Conservation (phyloP, 2,329 filamentous ascomycete genomes). For the Ceratocystis papillata region DNA sequence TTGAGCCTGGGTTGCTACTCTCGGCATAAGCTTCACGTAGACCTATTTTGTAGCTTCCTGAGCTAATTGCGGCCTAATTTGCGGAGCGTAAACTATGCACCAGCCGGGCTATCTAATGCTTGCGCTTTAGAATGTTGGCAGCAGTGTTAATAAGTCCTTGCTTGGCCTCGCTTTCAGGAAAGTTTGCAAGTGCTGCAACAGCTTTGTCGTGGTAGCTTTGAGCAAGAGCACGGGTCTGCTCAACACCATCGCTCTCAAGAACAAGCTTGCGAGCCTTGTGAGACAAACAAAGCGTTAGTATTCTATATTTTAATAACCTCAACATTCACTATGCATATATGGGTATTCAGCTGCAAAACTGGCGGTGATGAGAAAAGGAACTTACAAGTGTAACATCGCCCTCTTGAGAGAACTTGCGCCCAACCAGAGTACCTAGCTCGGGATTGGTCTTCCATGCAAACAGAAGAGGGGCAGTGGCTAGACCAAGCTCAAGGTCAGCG, state of each 20-base stretch:
- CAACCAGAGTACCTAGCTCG: slow-evolving; percentile 77
- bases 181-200: slow-evolving; percentile 67
- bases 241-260: slow-evolving; percentile 69
- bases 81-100: background rate
- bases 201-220: slow-evolving; percentile 86
- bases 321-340: background rate
- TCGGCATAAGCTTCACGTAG: no score
- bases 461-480: slow-evolving; percentile 84
- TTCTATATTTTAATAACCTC: background rate
- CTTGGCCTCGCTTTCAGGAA: slow-evolving; percentile 93
- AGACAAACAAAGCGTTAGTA: slow-evolving; percentile 33
- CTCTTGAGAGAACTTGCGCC: slow-evolving; percentile 72
- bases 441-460: slow-evolving; percentile 90
- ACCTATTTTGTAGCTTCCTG: no score
- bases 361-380: slow-evolving; percentile 25
- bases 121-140: slow-evolving; percentile 74
- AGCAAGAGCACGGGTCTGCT: slow-evolving; percentile 81
- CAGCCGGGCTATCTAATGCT: slow-evolving; percentile 49
- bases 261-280: slow-evolving; percentile 76
- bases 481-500: slow-evolving; percentile 81
- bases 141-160: slow-evolving; percentile 87
- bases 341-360: background rate
- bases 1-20: no score
- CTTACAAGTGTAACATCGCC: slow-evolving; percentile 78
- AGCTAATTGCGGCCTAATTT: background rate